Percentiles rank a stretch among this genome's conserved stretches.
Evolutionary conservation across 2,329 filamentous ascomycete genomes (phyloP).

Genomic region (Penicillium sp.): DNA sequence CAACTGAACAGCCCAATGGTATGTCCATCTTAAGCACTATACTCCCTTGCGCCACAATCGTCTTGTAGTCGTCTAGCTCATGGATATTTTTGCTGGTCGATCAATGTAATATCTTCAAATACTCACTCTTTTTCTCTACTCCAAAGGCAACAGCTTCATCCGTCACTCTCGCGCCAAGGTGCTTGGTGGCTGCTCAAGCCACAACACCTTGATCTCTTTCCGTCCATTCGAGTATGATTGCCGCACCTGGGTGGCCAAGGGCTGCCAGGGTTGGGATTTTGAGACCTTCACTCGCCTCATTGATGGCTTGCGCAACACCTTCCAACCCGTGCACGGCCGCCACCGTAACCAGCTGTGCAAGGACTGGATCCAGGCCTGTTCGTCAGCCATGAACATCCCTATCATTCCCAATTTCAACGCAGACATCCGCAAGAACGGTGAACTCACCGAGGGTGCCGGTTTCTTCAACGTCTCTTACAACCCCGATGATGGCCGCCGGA

Average conservation of each 20-base stretch:
- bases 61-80: background rate
- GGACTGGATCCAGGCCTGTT: conserved; percentile 84
- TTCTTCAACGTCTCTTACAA: conserved; percentile 94
- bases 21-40: conserved; percentile 24
- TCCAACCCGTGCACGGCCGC: conserved; percentile 81
- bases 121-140: background rate
- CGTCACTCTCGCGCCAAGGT: conserved; percentile 91
- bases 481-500: conserved; percentile 80
- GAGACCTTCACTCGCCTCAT: conserved; percentile 78
- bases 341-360: conserved; percentile 89
- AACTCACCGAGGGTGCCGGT: conserved; percentile 73
- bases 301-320: conserved; percentile 83
- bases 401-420: conserved; percentile 84
- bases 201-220: conserved; percentile 94
- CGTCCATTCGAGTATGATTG: conserved; percentile 87
- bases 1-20: conserved; percentile 82
- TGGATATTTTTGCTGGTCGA: background rate
- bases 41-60: background rate
- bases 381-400: conserved; percentile 75
- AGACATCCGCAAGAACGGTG: conserved; percentile 72
- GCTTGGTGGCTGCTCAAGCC: conserved; percentile 86
- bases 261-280: conserved; percentile 84
- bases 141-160: conserved; percentile 80
- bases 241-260: conserved; percentile 78
- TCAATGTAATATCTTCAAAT: background rate